phyloP scores from a whole-genome alignment of 495 filamentous ascomycete species.

The Ramalina peruviana region DNA sequence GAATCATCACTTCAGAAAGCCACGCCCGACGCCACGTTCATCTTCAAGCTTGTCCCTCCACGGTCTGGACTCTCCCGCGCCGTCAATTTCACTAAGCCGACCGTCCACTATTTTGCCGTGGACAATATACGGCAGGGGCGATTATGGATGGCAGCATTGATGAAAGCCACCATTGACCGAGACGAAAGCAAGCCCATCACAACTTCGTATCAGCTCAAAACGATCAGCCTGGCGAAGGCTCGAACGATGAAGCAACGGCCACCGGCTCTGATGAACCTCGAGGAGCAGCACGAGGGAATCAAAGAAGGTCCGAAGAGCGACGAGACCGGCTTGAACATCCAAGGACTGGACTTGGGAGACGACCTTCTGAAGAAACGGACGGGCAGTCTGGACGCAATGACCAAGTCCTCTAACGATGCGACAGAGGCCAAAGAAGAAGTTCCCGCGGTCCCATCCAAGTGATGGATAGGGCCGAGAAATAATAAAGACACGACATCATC shows the following conservation, averaged over 20 bases:
- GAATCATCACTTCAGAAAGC: constrained; percentile 18
- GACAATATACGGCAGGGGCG: constrained; percentile 77
- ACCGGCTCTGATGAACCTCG: constrained; percentile 67
- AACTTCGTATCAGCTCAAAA: constrained; percentile 89
- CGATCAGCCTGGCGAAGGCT: constrained; percentile 77
- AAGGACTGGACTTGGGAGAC: constrained; percentile 14
- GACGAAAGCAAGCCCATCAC: constrained; percentile 66
- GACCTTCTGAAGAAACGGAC: constrained; percentile 7
- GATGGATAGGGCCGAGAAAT: too few species aligned
- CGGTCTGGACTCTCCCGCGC: constrained; percentile 75
- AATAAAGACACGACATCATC: too few species aligned
- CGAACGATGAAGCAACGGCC: constrained; percentile 71
- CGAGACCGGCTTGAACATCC: constrained; percentile 18
- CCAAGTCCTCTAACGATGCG: neutral
- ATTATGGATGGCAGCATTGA: constrained; percentile 95
- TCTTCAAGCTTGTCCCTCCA: constrained; percentile 95
- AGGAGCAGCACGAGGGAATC: constrained; percentile 35
- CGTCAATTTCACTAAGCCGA: constrained; percentile 93
- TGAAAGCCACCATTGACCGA: constrained; percentile 98
- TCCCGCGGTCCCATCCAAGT: too few species aligned
- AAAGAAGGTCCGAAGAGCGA: constrained; percentile 13
- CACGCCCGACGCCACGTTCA: constrained; percentile 56
- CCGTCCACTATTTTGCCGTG: constrained; percentile 94
- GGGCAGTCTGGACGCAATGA: constrained; percentile 7
- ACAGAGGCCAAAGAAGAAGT: neutral